phyloP scores from a whole-genome alignment of 2,329 filamentous ascomycete species.

The Fusarium musae region DNA sequence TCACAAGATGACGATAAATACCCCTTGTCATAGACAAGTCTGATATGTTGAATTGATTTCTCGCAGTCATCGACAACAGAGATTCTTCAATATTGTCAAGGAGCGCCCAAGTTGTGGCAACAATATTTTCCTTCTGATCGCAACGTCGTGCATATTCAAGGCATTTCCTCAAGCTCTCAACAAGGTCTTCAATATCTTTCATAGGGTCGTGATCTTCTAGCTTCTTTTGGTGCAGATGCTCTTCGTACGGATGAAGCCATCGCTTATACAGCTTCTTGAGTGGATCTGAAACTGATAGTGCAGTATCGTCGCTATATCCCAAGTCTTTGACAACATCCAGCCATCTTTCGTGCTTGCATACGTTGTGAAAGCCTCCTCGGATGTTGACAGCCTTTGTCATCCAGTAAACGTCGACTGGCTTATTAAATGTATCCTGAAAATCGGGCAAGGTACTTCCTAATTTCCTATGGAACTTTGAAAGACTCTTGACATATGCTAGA shows the following conservation, averaged over 20 bases:
- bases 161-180: background rate
- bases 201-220: background rate
- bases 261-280: background rate
- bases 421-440: background rate
- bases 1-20: constrained; percentile 5
- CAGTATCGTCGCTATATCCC: background rate
- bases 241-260: background rate
- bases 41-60: background rate
- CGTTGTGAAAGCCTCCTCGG: background rate
- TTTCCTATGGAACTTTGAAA: background rate
- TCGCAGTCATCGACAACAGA: background rate
- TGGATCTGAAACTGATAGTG: background rate
- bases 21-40: background rate
- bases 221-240: background rate
- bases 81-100: background rate
- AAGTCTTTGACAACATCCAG: background rate
- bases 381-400: background rate
- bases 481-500: background rate
- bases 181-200: background rate
- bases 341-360: background rate
- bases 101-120: background rate
- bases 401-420: background rate
- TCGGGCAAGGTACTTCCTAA: background rate
- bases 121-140: background rate
- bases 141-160: background rate